Evolutionary conservation across 768 basidiomycete genomes (phyloP).

Genomic region (Cubamyces sp.): DNA sequence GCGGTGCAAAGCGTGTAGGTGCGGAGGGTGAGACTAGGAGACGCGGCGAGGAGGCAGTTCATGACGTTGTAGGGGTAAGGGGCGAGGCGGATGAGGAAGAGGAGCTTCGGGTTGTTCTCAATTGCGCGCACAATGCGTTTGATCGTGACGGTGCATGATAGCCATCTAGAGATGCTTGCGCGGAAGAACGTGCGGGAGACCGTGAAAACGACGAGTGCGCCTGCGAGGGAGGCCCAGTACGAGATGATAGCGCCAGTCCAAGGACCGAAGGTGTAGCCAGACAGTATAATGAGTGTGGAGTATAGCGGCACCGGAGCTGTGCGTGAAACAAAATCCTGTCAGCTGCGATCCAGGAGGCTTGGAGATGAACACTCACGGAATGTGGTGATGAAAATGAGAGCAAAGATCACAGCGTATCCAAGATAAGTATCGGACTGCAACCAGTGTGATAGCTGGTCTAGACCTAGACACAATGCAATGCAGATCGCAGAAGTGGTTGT

Average conservation of each 20-base stretch:
- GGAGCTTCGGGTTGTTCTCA: slow-evolving; percentile 82
- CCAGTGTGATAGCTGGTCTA: slow-evolving; percentile 82
- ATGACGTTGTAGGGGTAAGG: slow-evolving; percentile 94
- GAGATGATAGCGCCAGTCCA: slow-evolving; percentile 86
- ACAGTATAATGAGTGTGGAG: slow-evolving; percentile 89
- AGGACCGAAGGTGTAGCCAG: slow-evolving; percentile 89
- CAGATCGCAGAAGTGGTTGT: slow-evolving; percentile 14
- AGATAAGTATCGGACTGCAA: slow-evolving; percentile 70
- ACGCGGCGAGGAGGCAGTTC: slow-evolving; percentile 90
- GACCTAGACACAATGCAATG: slow-evolving; percentile 48
- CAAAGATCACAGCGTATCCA: slow-evolving; percentile 81
- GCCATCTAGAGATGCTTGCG: slow-evolving; percentile 70
- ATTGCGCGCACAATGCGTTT: slow-evolving; percentile 85
- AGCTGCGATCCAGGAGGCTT: slow-evolving; percentile 19
- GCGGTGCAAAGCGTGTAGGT: slow-evolving; percentile 84
- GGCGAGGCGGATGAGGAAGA: slow-evolving; percentile 91
- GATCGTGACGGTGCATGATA: slow-evolving; percentile 70
- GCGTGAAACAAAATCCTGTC: slow-evolving; percentile 12
- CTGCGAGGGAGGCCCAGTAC: slow-evolving; percentile 82
- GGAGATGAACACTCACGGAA: slow-evolving; percentile 64
- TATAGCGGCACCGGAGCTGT: slow-evolving; percentile 89
- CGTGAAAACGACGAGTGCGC: slow-evolving; percentile 83
- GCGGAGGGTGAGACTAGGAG: slow-evolving; percentile 76
- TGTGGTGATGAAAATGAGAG: slow-evolving; percentile 83
- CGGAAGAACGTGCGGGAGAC: slow-evolving; percentile 77